Conservation (phyloP, 1,284 basidiomycete genomes). For the Baeospora myosura region DNA sequence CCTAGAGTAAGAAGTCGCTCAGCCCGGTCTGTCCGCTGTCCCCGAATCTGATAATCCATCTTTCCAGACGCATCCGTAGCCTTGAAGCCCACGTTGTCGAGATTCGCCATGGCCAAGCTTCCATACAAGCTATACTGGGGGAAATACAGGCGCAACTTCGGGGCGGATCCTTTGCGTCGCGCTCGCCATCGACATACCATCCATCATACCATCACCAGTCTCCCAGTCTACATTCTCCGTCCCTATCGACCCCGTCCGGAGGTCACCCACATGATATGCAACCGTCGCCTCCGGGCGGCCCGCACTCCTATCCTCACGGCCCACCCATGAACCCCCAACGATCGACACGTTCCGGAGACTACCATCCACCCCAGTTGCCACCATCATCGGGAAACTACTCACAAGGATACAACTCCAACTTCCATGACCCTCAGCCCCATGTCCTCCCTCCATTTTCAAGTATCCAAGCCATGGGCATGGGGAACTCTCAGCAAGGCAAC, state of each 20-base stretch:
- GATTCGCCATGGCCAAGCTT: slow-evolving; percentile 58
- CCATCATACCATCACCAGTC: slow-evolving; percentile 52
- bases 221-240: slow-evolving; percentile 58
- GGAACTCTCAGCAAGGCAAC: slow-evolving; percentile 41
- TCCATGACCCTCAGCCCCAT: slow-evolving; percentile 30
- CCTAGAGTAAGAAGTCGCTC: slow-evolving; percentile 59
- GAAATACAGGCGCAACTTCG: slow-evolving; percentile 70
- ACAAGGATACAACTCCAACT: background rate
- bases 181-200: slow-evolving; percentile 58
- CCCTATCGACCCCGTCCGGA: slow-evolving; percentile 49
- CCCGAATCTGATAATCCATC: slow-evolving; percentile 12
- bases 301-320: slow-evolving; percentile 22
- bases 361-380: slow-evolving; percentile 21
- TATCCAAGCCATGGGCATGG: slow-evolving; percentile 55
- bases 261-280: slow-evolving; percentile 36
- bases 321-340: slow-evolving; percentile 19
- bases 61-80: slow-evolving; percentile 71
- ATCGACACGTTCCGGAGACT: slow-evolving; percentile 25
- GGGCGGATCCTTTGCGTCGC: slow-evolving; percentile 37
- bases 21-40: slow-evolving; percentile 8
- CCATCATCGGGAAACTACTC: slow-evolving; percentile 14
- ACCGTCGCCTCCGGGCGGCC: slow-evolving; percentile 25
- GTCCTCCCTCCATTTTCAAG: slow-evolving; percentile 67
- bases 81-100: slow-evolving; percentile 79
- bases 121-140: slow-evolving; percentile 69